Evolutionary conservation across 2,329 filamentous ascomycete species (phyloP).

Genomic region (Cryphonectria carpinicola): DNA sequence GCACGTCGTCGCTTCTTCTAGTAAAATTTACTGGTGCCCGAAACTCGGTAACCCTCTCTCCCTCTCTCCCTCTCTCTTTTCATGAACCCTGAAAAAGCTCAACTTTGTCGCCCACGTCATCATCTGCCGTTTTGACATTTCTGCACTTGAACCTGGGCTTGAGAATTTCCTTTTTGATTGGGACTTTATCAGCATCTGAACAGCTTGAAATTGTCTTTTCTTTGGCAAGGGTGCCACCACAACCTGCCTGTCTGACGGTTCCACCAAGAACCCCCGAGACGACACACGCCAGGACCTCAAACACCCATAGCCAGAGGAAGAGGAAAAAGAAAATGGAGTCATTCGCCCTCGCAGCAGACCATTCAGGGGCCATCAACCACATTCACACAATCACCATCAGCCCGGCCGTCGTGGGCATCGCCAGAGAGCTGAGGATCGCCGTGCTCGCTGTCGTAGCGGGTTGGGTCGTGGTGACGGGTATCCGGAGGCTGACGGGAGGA

Average conservation of each 20-base stretch:
- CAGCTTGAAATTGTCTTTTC: neutral
- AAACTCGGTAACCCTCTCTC: neutral
- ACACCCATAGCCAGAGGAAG: neutral
- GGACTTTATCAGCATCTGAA: neutral
- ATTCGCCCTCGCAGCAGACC: slow-evolving; percentile 40
- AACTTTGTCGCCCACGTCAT: neutral
- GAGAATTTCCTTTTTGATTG: no score
- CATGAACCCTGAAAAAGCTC: neutral
- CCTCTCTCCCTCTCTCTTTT: no score
- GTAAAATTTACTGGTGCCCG: neutral
- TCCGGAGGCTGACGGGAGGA: slow-evolving; percentile 31
- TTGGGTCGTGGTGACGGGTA: slow-evolving; percentile 40
- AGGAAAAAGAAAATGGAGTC: slow-evolving; percentile 37
- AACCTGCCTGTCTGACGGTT: neutral
- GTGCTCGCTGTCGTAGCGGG: slow-evolving; percentile 21
- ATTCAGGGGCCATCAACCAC: slow-evolving; percentile 42
- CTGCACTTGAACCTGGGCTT: no score
- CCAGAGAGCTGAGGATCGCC: slow-evolving; percentile 34
- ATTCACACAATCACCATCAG: slow-evolving; percentile 39
- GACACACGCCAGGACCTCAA: neutral
- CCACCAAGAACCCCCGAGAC: neutral
- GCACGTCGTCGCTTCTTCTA: neutral
- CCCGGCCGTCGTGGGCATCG: slow-evolving; percentile 33
- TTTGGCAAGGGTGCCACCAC: neutral
- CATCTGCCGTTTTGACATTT: neutral